Conservation (phyloP, 164 flowering plant genomes). For the Tetrastigma voinierianum region DNA sequence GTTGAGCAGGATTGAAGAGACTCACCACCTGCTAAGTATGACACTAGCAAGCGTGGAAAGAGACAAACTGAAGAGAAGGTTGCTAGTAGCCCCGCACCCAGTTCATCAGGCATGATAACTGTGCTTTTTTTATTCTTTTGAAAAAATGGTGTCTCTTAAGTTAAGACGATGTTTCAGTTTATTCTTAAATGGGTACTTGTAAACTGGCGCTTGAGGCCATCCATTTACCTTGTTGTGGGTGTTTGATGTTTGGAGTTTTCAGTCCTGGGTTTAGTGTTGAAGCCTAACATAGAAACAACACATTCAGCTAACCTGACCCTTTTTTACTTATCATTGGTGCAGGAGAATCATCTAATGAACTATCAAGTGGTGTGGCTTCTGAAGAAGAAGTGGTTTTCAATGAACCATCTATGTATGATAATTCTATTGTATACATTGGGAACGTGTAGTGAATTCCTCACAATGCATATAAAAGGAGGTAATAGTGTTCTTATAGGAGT, state of each 20-base stretch:
- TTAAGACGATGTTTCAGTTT: neutral
- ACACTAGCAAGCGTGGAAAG: neutral
- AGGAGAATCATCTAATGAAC: constrained; percentile 34
- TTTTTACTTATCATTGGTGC: constrained; percentile 2
- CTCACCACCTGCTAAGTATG: constrained; percentile 6
- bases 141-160: neutral
- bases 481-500: constrained; percentile 5
- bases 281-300: neutral
- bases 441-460: constrained; percentile 36
- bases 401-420: constrained; percentile 47
- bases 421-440: constrained; percentile 35
- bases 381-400: constrained; percentile 22
- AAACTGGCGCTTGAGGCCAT: neutral
- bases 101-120: constrained; percentile 20
- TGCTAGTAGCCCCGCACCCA: constrained; percentile 20
- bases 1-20: constrained; percentile 10
- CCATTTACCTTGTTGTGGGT: too few relatives aligned
- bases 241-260: neutral
- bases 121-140: neutral
- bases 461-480: constrained; percentile 40
- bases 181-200: neutral
- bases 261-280: neutral
- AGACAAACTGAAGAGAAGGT: constrained; percentile 13
- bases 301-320: neutral
- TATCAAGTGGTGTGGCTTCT: constrained; percentile 14